Percentiles rank a stretch among this genome's conserved stretches.
These are phyloP conservation scores for Hemerocallis citrina DNA, from an alignment of 106 monocot genomes.

Conservation along the genomic window DNA sequence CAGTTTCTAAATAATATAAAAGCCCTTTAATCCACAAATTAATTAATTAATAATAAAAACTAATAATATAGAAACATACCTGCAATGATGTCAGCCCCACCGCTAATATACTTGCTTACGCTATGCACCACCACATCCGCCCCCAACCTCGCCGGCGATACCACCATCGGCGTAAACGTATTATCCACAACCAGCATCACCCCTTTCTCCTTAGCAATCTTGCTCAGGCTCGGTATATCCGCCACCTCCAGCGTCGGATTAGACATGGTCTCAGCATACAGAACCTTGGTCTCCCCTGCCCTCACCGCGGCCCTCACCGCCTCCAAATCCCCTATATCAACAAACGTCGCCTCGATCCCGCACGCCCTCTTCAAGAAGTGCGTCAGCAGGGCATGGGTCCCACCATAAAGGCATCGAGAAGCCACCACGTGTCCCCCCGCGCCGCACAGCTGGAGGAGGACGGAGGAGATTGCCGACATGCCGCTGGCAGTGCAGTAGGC, in stretches of 20 bases:
- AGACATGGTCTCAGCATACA: conserved; percentile 75
- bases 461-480: conserved; percentile 88
- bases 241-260: conserved; percentile 84
- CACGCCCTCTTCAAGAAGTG: conserved; percentile 49
- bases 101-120: conserved; percentile 89
- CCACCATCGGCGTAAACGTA: conserved; percentile 89
- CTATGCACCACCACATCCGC: conserved; percentile 92
- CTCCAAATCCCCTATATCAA: conserved; percentile 37
- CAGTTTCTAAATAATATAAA: too few relatives aligned
- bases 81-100: conserved; percentile 89
- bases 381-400: conserved; percentile 77
- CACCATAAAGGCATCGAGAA: conserved; percentile 84
- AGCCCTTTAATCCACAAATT: too few relatives aligned
- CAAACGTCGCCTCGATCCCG: conserved; percentile 63
- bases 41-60: too few relatives aligned
- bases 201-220: conserved; percentile 61
- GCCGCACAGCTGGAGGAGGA: conserved; percentile 55
- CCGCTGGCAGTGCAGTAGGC: conserved; percentile 96
- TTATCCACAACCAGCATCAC: conserved; percentile 85
- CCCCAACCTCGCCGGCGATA: conserved; percentile 82
- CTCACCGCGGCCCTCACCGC: conserved; percentile 44
- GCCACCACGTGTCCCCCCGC: conserved; percentile 84
- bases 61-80: conserved; percentile 48
- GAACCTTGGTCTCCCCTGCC: conserved; percentile 61
- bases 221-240: conserved; percentile 50